A percentile compares a stretch with the other conserved stretches of the same genome.
Evolutionary conservation across 2,329 filamentous ascomycete species (phyloP).

Genomic region (Hypoxylon sp.): DNA sequence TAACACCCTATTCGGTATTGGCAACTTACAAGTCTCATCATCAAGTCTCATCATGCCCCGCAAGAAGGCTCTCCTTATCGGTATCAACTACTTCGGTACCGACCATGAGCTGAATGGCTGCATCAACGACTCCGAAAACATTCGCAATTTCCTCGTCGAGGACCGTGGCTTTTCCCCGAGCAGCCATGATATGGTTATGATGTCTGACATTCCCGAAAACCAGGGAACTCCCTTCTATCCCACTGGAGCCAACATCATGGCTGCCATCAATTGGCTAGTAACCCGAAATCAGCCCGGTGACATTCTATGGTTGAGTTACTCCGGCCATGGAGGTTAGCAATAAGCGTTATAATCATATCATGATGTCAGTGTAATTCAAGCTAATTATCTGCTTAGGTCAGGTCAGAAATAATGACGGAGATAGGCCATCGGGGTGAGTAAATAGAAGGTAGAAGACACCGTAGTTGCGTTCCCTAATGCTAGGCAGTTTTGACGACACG

Average conservation of each 20-base stretch:
- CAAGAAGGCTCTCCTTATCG: constrained; percentile 56
- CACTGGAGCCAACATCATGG: constrained; percentile 56
- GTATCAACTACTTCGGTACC: constrained; percentile 48
- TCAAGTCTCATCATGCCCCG: constrained; percentile 49
- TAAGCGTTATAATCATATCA: not conserved
- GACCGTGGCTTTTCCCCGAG: constrained; percentile 56
- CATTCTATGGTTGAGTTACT: constrained; percentile 70
- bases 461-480: constrained; percentile 21
- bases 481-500: constrained; percentile 61
- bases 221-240: constrained; percentile 55
- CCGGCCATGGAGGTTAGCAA: constrained; percentile 66
- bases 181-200: constrained; percentile 55
- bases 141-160: constrained; percentile 56
- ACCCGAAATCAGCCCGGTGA: constrained; percentile 63
- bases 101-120: constrained; percentile 46
- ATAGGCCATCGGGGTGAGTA: constrained; percentile 54
- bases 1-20: not conserved
- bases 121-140: constrained; percentile 56
- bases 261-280: constrained; percentile 72
- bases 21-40: constrained; percentile 24
- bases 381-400: constrained; percentile 54
- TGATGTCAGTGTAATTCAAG: not conserved
- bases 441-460: not conserved
- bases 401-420: constrained; percentile 61
- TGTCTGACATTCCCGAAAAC: constrained; percentile 55